A percentile compares a stretch with the other conserved stretches of the same genome.
Evolutionary conservation across 352 stramenopile species (phyloP).

Genomic region (Pythium brassicae): DNA sequence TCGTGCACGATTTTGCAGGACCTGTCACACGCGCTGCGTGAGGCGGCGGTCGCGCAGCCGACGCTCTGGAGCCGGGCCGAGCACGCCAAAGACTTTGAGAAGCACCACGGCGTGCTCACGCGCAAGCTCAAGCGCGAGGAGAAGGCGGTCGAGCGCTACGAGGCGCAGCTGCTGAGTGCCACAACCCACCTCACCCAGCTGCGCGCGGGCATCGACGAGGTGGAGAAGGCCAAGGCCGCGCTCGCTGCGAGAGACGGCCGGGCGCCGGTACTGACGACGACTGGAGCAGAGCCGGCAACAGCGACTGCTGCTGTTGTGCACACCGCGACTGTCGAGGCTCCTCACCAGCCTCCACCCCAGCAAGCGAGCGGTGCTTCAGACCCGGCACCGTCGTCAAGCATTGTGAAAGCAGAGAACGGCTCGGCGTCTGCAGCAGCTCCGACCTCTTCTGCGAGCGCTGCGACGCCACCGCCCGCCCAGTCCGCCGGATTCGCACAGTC

Average conservation of each 20-base stretch:
- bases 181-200: conserved; percentile 83
- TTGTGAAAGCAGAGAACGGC: conserved; percentile 8
- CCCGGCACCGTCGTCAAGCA: not conserved
- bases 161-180: conserved; percentile 72
- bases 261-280: too few relatives aligned
- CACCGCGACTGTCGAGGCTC: not conserved
- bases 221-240: conserved; percentile 49
- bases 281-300: not conserved
- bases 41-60: conserved; percentile 44
- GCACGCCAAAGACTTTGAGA: conserved; percentile 81
- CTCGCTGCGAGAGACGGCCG: not conserved
- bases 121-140: conserved; percentile 84
- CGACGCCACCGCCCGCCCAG: too few relatives aligned
- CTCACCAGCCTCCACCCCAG: conserved; percentile 1
- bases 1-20: conserved; percentile 91
- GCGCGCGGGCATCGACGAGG: conserved; percentile 61
- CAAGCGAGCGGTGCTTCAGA: not conserved
- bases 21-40: conserved; percentile 59
- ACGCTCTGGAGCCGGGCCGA: conserved; percentile 84
- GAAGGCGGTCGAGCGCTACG: conserved; percentile 75
- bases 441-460: not conserved
- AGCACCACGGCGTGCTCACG: conserved; percentile 64
- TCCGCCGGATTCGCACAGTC: conserved; percentile 35
- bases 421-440: conserved; percentile 14
- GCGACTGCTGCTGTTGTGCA: not conserved